A percentile compares a stretch with the other conserved stretches of the same genome.
Evolutionary conservation across 768 basidiomycete species (phyloP).

Genomic region (Boletus barrowsii): DNA sequence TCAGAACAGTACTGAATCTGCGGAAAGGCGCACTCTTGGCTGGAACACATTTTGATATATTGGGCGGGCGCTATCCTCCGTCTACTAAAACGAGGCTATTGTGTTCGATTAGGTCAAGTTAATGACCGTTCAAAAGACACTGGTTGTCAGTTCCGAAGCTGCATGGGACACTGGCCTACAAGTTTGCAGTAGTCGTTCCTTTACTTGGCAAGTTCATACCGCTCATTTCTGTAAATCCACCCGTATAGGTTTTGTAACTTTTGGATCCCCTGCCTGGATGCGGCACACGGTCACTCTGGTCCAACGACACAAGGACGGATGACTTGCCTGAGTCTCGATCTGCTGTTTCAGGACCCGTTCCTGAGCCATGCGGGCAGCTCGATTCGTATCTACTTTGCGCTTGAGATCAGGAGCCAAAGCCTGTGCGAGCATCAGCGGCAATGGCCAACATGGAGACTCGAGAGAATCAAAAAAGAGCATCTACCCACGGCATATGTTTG

Average conservation of each 20-base stretch:
- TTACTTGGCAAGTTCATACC: neutral
- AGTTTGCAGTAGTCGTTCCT: neutral
- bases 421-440: conserved; percentile 30
- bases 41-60: neutral
- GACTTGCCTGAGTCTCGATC: conserved; percentile 50
- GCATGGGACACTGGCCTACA: neutral
- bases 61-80: no score
- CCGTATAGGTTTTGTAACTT: conserved; percentile 34
- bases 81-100: no score
- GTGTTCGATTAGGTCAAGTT: no score
- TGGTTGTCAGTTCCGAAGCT: no score
- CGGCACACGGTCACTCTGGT: conserved; percentile 2
- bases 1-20: neutral
- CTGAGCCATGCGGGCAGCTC: conserved; percentile 48
- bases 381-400: conserved; percentile 59
- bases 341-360: conserved; percentile 55
- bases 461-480: neutral
- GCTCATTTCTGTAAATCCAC: conserved; percentile 25
- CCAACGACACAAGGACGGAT: conserved; percentile 1
- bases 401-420: conserved; percentile 63
- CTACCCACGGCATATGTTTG: conserved; percentile 35
- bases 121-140: no score
- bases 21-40: neutral
- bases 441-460: neutral
- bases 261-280: conserved; percentile 23